Base-by-base conservation (phyloP, 106 monocot genomes). In the Acanthochlamys bracteata region DNA sequence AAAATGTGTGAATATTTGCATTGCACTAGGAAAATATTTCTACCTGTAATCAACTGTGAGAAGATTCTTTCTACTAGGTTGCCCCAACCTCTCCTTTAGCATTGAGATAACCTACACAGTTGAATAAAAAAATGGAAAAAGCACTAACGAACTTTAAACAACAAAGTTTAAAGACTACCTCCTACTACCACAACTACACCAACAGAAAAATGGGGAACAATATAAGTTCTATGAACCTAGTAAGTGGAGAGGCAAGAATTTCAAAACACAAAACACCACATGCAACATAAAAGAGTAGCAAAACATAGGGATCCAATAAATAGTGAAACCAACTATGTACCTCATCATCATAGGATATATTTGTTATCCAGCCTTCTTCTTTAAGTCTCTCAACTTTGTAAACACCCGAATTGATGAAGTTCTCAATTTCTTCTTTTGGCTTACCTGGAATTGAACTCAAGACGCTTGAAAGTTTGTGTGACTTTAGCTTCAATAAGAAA, bases 351-450 rank as follows among this genome's bases (percentile, higher is more conserved):
- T 96, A 96, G 22, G 81, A 27, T 67, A 79, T 68, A 57, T 88
- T 77, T 64, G 96, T 91, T 65, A 96, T 79, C 96, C 96, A 96
- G 57, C 91, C 91, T 73, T 83, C 91, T 85, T 91, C 88, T 83
- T 91, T 96, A 59, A 96, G 82, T 79, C 73, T 88, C 61, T 91
- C 82, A 55, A 88, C 88, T 85, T 96, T 82, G 59, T 80, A 96
- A 80, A 88, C 83, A 42, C 96, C 96, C 39, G 84, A 74, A 61
- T 96, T 79, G 57, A 96, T 27, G 53, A 96, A 96, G 39, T 76
- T 67, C 73, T 83, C 83, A 27, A 96, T 73, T 78, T 88, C 85
- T 70, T 85, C 85, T 73, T 53, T 83, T 49, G 20, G 72, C 78
- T 91, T 96, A 47, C 86, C 96, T 89, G 49, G 56, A 13, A 66